phyloP scores from a whole-genome alignment of 2,329 filamentous ascomycete genomes.

The Fusarium nematophilum region DNA sequence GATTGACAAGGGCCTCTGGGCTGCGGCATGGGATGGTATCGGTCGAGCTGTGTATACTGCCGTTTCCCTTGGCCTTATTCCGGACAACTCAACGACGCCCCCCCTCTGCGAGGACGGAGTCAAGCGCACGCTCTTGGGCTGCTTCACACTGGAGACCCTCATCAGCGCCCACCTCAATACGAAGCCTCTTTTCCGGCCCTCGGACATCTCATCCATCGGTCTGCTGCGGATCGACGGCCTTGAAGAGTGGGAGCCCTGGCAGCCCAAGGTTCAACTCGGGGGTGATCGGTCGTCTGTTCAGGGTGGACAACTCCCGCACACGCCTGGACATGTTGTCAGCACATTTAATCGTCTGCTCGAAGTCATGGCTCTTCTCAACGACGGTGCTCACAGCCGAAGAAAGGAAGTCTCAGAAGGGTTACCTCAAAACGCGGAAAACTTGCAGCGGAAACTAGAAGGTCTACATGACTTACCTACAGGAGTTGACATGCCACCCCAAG shows the following conservation, averaged over 20 bases:
- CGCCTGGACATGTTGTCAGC: conserved; percentile 16
- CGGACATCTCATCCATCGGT: conserved; percentile 4
- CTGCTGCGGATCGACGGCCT: conserved; percentile 6
- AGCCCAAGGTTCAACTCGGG: conserved; percentile 1
- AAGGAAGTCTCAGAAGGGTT: neutral
- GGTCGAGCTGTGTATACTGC: conserved; percentile 7
- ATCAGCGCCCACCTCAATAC: neutral
- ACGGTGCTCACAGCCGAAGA: neutral
- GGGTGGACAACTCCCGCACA: neutral
- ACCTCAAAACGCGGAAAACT: too few species aligned
- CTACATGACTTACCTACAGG: too few species aligned
- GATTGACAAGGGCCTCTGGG: conserved; percentile 1
- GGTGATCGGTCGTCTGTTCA: neutral
- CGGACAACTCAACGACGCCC: neutral
- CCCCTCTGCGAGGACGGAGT: neutral
- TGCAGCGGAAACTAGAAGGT: too few species aligned
- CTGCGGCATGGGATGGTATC: conserved; percentile 2
- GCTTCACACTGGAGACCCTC: conserved; percentile 10
- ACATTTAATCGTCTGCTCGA: conserved; percentile 2
- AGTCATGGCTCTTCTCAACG: neutral
- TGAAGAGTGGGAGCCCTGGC: conserved; percentile 29
- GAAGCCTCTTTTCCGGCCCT: conserved; percentile 3
- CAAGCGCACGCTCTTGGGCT: conserved; percentile 3
- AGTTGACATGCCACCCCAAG: neutral
- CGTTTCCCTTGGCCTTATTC: neutral